These are phyloP conservation scores for Trichosanthes truncata DNA, from an alignment of 306 rosid species.

Conservation along the genomic window DNA sequence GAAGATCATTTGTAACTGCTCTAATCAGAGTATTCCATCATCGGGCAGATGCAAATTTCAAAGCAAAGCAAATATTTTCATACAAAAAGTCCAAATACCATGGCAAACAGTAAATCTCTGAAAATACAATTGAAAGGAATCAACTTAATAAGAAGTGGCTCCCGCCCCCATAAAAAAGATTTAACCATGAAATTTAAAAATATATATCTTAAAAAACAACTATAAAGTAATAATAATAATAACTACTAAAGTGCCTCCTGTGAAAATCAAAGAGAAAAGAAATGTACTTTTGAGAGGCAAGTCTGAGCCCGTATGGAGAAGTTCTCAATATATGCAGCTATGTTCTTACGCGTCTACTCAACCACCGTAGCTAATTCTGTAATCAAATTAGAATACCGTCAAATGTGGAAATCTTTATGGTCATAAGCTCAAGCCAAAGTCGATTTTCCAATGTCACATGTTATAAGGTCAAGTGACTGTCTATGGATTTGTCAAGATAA, in stretches of 20 bases:
- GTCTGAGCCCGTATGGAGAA: background rate
- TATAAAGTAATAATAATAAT: background rate
- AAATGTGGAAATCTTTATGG: too few relatives aligned
- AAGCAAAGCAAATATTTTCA: background rate
- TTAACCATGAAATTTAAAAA: background rate
- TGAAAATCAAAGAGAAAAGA: background rate
- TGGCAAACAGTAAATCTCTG: background rate
- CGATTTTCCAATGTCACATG: background rate
- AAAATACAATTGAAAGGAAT: background rate
- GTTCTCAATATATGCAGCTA: background rate
- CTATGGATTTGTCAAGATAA: background rate
- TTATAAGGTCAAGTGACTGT: background rate
- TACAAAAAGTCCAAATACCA: background rate
- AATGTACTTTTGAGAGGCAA: background rate
- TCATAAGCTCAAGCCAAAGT: background rate
- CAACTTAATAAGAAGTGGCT: background rate
- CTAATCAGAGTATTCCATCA: conserved; percentile 1
- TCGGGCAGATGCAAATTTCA: background rate
- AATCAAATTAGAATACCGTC: background rate
- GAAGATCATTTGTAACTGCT: background rate
- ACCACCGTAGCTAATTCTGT: background rate
- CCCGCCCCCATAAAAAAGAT: background rate
- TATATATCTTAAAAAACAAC: background rate
- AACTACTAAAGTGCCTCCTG: background rate
- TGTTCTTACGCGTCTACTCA: background rate